Evolutionary conservation across 768 basidiomycete species (phyloP), one percentile per base, ranked within the genome.

Genomic region (Leucocoprinus sp.): DNA sequence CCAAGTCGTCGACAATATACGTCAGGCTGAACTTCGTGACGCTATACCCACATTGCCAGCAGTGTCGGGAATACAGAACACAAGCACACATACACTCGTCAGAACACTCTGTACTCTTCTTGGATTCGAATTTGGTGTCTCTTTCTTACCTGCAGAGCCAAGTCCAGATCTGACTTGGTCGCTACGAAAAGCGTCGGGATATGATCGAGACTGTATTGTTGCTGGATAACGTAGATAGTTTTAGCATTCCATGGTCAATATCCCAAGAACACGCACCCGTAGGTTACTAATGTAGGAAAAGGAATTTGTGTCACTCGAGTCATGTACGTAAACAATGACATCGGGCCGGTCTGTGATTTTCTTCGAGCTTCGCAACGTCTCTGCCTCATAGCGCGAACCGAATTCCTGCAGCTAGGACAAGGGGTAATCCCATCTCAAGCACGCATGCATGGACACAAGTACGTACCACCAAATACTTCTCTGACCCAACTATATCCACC

Each of bases 1-100:
- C 82, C 79, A 41, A 97, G 65, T 50, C 91, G 73, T 59, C 93
- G 72, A 60, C 92, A 95, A 59, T 99, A 99, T 9, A 93, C 91
- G 58, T 98, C 95, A 28, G 95, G 95, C 58, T 99, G 95, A 17
- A 98, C 93, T 69, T 99, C 95, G 61, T 97, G 95, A 60, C 95
- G 73, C 86, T 96, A 58, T 15, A 47, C 28, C 22, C 31, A 31
- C 21, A 24, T 8, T n/a, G n/a, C n/a, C n/a, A n/a, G n/a, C n/a
- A n/a, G n/a, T n/a, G n/a, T n/a, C n/a, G n/a, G n/a, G n/a, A n/a
- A n/a, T n/a, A n/a, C n/a, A n/a, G n/a, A n/a, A n/a, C n/a, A n/a
- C n/a, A n/a, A n/a, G n/a, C n/a, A n/a, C n/a, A n/a, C 44, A 31
- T 28, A 18, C 19, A 27, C 23, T 28, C 6, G 26, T 9, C 4